phyloP scores from a whole-genome alignment of 768 basidiomycete genomes.

The Gyrodon lividus region DNA sequence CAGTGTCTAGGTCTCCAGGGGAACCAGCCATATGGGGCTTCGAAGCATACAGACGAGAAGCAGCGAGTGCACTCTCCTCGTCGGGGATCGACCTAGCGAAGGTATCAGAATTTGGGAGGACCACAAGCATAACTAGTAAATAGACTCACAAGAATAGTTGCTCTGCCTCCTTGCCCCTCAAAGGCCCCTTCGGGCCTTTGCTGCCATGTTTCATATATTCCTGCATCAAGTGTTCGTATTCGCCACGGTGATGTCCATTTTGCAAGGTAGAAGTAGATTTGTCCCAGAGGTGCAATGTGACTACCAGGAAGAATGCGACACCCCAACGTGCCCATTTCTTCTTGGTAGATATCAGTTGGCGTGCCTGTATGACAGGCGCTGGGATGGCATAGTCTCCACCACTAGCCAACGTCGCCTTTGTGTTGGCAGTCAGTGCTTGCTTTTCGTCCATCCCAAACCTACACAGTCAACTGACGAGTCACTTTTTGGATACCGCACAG shows the following conservation, averaged over 20 bases:
- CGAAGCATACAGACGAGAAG: constrained; percentile 52
- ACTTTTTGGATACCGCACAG: too few relatives aligned
- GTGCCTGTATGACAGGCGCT: constrained; percentile 15
- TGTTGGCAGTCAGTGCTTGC: not conserved
- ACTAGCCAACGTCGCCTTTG: not conserved
- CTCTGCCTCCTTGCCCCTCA: constrained; percentile 40
- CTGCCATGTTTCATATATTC: constrained; percentile 20
- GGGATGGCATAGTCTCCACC: constrained; percentile 12
- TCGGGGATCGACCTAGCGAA: constrained; percentile 48
- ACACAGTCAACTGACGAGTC: too few relatives aligned
- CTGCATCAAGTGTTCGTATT: constrained; percentile 12
- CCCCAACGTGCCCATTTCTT: constrained; percentile 16
- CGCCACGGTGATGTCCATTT: constrained; percentile 8
- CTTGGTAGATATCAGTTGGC: not conserved
- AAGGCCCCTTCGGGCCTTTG: constrained; percentile 13
- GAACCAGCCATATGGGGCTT: constrained; percentile 65
- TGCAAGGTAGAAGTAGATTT: not conserved
- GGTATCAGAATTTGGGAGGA: not conserved
- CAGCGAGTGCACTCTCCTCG: constrained; percentile 44
- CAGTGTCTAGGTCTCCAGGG: constrained; percentile 53
- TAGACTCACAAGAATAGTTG: constrained; percentile 43
- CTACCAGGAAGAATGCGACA: constrained; percentile 9
- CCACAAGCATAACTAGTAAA: not conserved
- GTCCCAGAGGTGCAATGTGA: constrained; percentile 16
- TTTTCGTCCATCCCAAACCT: constrained; percentile 21